Percentiles rank a stretch among this genome's conserved stretches.
These are phyloP conservation scores for Podaxis rugospora DNA, from an alignment of 768 basidiomycete species.

Conservation along the genomic window DNA sequence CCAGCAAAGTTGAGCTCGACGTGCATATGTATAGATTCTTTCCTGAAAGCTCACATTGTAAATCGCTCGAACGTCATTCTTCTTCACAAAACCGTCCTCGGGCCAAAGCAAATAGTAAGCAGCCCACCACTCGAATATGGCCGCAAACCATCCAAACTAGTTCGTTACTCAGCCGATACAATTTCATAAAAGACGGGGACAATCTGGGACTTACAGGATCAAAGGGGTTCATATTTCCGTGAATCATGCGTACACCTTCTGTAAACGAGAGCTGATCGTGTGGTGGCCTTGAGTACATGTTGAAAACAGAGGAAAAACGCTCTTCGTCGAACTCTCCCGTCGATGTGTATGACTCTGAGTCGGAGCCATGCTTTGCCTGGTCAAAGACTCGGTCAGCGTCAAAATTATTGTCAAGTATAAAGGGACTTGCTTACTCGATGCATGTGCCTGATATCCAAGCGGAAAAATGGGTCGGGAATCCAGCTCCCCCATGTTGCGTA, in stretches of 20 bases:
- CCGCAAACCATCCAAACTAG: conserved; percentile 40
- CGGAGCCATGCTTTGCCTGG: conserved; percentile 41
- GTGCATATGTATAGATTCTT: not conserved
- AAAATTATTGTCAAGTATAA: not conserved
- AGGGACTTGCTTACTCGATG: conserved; percentile 25
- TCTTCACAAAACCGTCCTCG: conserved; percentile 29
- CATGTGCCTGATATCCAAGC: conserved; percentile 35
- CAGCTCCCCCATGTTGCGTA: conserved; percentile 30
- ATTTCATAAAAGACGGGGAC: not conserved
- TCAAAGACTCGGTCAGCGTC: not conserved
- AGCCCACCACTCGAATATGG: conserved; percentile 36
- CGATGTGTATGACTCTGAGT: conserved; percentile 31
- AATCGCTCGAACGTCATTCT: conserved; percentile 34
- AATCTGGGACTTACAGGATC: conserved; percentile 26
- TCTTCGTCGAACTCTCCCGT: conserved; percentile 35
- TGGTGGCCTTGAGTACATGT: conserved; percentile 35
- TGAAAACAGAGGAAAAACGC: conserved; percentile 35
- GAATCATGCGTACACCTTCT: conserved; percentile 37
- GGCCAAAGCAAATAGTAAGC: conserved; percentile 37
- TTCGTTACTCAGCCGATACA: not conserved
- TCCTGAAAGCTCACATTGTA: conserved; percentile 29
- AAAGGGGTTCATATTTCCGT: conserved; percentile 33
- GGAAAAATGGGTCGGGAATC: conserved; percentile 40
- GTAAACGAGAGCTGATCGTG: conserved; percentile 33
- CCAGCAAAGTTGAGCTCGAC: not conserved